phyloP scores from a whole-genome alignment of 495 filamentous ascomycete species.

The Penicillium ochrochloron region DNA sequence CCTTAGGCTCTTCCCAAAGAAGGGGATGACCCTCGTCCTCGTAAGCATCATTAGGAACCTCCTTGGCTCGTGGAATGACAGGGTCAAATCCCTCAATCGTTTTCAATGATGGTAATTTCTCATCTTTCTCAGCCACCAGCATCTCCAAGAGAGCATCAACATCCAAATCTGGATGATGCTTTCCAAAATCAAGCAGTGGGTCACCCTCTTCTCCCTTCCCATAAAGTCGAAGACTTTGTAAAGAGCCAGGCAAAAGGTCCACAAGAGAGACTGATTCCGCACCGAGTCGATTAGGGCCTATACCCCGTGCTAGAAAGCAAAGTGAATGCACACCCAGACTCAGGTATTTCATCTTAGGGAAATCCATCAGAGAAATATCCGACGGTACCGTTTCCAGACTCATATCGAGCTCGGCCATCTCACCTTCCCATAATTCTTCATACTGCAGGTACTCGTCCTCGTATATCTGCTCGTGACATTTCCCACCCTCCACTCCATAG shows the following conservation, averaged over 20 bases:
- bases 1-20: not conserved
- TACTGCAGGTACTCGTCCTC: not conserved
- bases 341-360: not conserved
- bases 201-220: conserved; percentile 1
- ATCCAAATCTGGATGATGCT: not conserved
- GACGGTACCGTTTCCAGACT: not conserved
- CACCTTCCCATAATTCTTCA: not conserved
- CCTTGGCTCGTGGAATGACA: not conserved
- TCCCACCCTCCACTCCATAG: not conserved
- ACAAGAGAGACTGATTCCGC: not conserved
- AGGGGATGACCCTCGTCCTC: not conserved
- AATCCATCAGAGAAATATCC: not conserved
- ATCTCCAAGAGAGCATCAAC: not conserved
- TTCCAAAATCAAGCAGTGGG: not conserved
- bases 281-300: not conserved
- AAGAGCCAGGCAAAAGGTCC: not conserved
- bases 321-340: not conserved
- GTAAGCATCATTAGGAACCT: not conserved
- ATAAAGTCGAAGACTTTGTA: not conserved
- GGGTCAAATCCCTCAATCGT: not conserved
- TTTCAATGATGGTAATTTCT: not conserved
- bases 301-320: not conserved
- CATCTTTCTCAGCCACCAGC: not conserved
- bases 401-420: not conserved
- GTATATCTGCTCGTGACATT: not conserved